Evolutionary conservation across 2,329 filamentous ascomycete species (phyloP), one percentile per base, ranked within the genome.

Genomic region (Epicoccum nigrum): DNA sequence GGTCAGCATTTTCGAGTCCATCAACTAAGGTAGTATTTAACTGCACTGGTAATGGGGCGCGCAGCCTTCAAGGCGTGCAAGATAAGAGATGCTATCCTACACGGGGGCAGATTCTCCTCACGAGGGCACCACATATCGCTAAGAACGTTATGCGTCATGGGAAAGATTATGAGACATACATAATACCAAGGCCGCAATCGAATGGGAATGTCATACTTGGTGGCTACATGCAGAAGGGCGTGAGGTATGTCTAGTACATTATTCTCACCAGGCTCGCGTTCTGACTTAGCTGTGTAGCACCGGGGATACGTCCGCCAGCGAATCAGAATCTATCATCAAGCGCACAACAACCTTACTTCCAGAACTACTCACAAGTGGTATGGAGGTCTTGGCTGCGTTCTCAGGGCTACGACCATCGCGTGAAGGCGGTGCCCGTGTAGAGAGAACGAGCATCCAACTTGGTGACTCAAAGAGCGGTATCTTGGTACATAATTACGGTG

Each of bases 71-170:
- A 31, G 56, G 56, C 33, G 56, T 60, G 11, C 21, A 56, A 27
- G 59, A 62, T 25, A 7, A 33, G 17, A 55, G 51, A 35, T 60
- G 51, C 27, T 60, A 56, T 37, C 56, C 54, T 9, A 56, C 55
- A 15, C 39, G 59, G 35, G 59, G 56, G 9, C 59, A 62, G n/a
- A 56, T 62, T 11, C 45, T 62, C 9, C 48, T 62, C 11, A 53
- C 53, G 13, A 37, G 49, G 40, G 59, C 59, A 27, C 56, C 56
- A 6, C 54, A 58, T 4, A 53, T 62, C 16, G 9, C 30, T 1
- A 47, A 53, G 23, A 62, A 58, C n/a, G 44, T 60, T 2, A 62
- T 62, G 59, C 51, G 59, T 4, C 59, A 62, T 45, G 59, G 59
- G 4, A 58, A 50, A 20, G 59, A 62, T 17, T 60, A 62, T 21